Evolutionary conservation across 345 rosid genomes (phyloP).

Genomic region (Boechera retrofracta): DNA sequence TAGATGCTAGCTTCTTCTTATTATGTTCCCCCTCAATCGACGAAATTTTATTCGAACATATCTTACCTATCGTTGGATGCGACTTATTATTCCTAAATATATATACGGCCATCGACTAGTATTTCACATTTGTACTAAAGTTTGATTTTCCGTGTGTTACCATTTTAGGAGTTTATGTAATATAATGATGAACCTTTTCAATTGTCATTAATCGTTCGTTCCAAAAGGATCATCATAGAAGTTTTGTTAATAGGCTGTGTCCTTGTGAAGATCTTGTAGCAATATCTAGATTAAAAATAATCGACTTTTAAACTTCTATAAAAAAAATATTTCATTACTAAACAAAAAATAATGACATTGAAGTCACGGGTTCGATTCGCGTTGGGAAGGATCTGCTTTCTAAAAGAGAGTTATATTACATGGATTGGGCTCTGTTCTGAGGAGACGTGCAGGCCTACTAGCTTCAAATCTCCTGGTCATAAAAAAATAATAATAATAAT

Average conservation of each 20-base stretch:
- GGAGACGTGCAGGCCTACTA: no score
- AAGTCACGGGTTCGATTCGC: no score
- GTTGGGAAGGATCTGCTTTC: no score
- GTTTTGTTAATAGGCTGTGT: background rate
- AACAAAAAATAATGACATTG: no score
- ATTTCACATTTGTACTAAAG: slow-evolving; percentile 10
- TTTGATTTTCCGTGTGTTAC: slow-evolving; percentile 27
- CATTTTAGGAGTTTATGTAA: background rate
- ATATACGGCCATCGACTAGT: slow-evolving; percentile 7
- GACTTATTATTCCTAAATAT: slow-evolving; percentile 22
- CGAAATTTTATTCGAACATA: slow-evolving; percentile 33
- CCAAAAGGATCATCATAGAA: background rate
- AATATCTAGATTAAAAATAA: background rate
- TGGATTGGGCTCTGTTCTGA: no score
- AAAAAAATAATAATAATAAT: no score
- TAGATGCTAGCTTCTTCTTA: slow-evolving; percentile 18
- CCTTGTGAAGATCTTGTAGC: background rate
- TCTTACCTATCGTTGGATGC: slow-evolving; percentile 25
- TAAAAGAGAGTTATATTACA: no score
- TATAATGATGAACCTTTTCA: background rate
- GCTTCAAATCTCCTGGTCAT: no score
- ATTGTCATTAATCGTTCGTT: background rate
- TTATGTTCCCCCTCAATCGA: slow-evolving; percentile 24
- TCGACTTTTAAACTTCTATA: no score
- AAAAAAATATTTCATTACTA: no score